Base-by-base conservation (phyloP, 129 eudicot genomes). In the Silybum marianum region DNA sequence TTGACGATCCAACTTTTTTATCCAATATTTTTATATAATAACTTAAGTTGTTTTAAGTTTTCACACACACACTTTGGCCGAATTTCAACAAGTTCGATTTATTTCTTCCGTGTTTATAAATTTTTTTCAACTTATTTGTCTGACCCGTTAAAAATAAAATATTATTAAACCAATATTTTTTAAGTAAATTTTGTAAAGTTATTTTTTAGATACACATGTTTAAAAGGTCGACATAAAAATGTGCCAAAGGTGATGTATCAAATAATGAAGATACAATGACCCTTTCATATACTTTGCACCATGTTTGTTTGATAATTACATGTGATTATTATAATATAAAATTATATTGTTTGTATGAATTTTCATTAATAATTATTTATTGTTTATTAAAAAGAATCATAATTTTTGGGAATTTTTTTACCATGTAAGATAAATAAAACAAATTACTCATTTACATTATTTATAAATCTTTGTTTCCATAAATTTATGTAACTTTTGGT, bases 191-290 rank as follows among this genome's bases (percentile, higher is more conserved):
- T 51, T n/a, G 6, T 14, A 18, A 58, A 58, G 23, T 58, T 58
- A 10, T 58, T 18, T 51, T 18, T 51, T 18, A 51, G 0, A 16
- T 51, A 51, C 4, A 19, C 21, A 51, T 23, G 54, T 80, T 80
- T 25, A 12, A 38, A 80, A 72, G 38, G 73, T 80, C 73, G 73
- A 32, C 48, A 80, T 60, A 11, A 2, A 68, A 75, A 32, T 38
- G 46, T 38, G 26, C 81, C 63, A 75, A 69, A 76, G 80, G 81
- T 69, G 81, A 82, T 82, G 81, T 23, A 82, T 82, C 76, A 51
- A 82, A 75, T 82, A 24, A 82, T 75, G 80, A 81, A 68, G 80
- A 67, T 76, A 26, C 81, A 34, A 65, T 1, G 77, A 74, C 75
- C 76, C 70, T 82, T 68, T 7, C 75, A 82, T 32, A 75, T 68